These are phyloP conservation scores for Ascochyta rabiei DNA, from an alignment of 2,329 filamentous ascomycete species.

Conservation along the genomic window DNA sequence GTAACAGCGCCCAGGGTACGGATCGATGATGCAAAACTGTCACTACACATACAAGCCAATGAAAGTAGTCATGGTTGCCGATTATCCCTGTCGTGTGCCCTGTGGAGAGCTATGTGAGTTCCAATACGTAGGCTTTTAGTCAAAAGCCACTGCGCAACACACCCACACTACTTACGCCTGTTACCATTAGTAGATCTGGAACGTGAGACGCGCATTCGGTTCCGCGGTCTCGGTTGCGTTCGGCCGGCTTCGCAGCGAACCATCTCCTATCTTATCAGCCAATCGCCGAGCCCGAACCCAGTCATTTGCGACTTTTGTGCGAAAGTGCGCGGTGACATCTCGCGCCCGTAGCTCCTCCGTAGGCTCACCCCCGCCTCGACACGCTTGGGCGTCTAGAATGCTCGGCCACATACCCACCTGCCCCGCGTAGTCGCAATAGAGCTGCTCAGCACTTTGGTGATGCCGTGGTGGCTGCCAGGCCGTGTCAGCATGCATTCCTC, in stretches of 20 bases:
- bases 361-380: constrained; percentile 3
- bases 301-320: constrained; percentile 10
- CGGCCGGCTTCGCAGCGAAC: constrained; percentile 15
- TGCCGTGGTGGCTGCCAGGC: constrained; percentile 4
- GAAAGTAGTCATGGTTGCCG: too few species aligned
- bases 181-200: constrained; percentile 3
- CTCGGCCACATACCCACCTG: constrained; percentile 16
- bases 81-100: too few species aligned
- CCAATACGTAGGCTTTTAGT: too few species aligned
- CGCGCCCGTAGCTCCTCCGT: constrained; percentile 16
- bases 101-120: too few species aligned
- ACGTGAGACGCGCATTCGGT: constrained; percentile 18
- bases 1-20: too few species aligned
- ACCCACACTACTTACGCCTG: too few species aligned
- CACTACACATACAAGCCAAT: too few species aligned
- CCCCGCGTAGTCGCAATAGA: constrained; percentile 5
- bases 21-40: too few species aligned
- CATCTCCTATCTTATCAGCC: constrained; percentile 22
- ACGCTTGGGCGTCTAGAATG: constrained; percentile 12
- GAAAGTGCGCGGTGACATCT: constrained; percentile 15
- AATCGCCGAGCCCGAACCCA: constrained; percentile 6
- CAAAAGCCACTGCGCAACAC: too few species aligned
- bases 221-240: constrained; percentile 14
- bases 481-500: constrained; percentile 14
- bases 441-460: constrained; percentile 9